Conservation (phyloP, 1,139 yeast genomes). For the Candida tetrigidarum region DNA sequence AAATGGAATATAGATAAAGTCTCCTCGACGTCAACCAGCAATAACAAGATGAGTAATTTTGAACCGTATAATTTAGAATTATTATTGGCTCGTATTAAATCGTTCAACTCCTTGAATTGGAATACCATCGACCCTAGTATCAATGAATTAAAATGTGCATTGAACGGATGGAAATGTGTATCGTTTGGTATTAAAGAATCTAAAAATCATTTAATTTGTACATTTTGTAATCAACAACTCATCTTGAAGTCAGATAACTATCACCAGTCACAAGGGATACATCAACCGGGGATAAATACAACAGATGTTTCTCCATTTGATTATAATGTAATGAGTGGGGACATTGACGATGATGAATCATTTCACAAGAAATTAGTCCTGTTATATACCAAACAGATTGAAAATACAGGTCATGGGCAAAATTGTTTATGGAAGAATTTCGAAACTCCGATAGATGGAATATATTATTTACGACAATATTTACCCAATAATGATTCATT, state of each 20-base stretch:
- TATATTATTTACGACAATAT: constrained; percentile 42
- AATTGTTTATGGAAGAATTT: constrained; percentile 44
- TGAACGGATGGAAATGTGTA: constrained; percentile 48
- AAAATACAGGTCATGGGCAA: constrained; percentile 29
- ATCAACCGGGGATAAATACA: constrained; percentile 6
- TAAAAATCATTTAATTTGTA: constrained; percentile 40
- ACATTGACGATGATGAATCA: constrained; percentile 12
- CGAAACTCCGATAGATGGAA: constrained; percentile 38
- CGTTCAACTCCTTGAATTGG: constrained; percentile 44
- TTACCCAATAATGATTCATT: constrained; percentile 34
- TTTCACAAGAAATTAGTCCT: constrained; percentile 28
- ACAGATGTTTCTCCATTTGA: constrained; percentile 7
- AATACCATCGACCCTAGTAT: constrained; percentile 17
- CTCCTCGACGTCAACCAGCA: background rate
- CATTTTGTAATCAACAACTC: constrained; percentile 35
- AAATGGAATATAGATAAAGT: constrained; percentile 18
- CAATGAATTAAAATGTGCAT: constrained; percentile 42
- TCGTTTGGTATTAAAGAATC: constrained; percentile 28
- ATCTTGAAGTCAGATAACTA: constrained; percentile 28
- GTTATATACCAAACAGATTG: constrained; percentile 30
- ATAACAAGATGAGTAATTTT: constrained; percentile 22
- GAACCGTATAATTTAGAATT: constrained; percentile 38
- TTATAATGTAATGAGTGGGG: constrained; percentile 12
- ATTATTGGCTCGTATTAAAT: constrained; percentile 32
- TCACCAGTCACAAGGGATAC: constrained; percentile 8